These are phyloP conservation scores for Apium graveolens DNA, from an alignment of 129 eudicot genomes.

Conservation along the genomic window DNA sequence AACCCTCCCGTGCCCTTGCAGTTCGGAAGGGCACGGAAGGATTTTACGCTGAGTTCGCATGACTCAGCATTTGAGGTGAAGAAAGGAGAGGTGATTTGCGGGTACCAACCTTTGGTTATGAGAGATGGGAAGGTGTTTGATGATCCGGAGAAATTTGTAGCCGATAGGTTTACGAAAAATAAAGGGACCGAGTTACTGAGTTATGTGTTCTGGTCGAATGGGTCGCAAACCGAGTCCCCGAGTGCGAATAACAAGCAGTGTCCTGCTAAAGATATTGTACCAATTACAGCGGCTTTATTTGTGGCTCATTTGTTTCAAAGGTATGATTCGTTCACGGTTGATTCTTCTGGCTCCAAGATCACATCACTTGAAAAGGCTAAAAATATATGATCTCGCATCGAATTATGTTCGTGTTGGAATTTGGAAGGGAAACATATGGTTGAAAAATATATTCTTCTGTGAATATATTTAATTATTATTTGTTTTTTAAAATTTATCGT, in stretches of 20 bases:
- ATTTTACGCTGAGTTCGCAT: slow-evolving; percentile 33
- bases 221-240: slow-evolving; percentile 41
- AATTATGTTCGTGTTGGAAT: not conserved
- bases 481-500: no score
- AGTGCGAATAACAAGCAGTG: slow-evolving; percentile 40
- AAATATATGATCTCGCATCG: not conserved
- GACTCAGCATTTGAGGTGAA: slow-evolving; percentile 36
- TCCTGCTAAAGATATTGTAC: slow-evolving; percentile 37
- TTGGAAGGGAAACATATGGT: no score
- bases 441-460: no score
- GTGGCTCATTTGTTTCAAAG: slow-evolving; percentile 45
- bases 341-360: slow-evolving; percentile 23
- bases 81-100: slow-evolving; percentile 53
- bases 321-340: slow-evolving; percentile 33
- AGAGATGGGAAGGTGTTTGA: slow-evolving; percentile 40
- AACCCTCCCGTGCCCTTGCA: slow-evolving; percentile 42
- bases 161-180: slow-evolving; percentile 29
- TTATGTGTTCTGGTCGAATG: slow-evolving; percentile 55
- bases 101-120: slow-evolving; percentile 47
- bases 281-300: slow-evolving; percentile 35
- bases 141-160: slow-evolving; percentile 34
- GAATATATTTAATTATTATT: no score
- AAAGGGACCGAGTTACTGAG: slow-evolving; percentile 12
- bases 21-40: slow-evolving; percentile 40
- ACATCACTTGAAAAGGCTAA: slow-evolving; percentile 25